Conservation (phyloP, 768 basidiomycete species). For the Crepidotus variabilis region DNA sequence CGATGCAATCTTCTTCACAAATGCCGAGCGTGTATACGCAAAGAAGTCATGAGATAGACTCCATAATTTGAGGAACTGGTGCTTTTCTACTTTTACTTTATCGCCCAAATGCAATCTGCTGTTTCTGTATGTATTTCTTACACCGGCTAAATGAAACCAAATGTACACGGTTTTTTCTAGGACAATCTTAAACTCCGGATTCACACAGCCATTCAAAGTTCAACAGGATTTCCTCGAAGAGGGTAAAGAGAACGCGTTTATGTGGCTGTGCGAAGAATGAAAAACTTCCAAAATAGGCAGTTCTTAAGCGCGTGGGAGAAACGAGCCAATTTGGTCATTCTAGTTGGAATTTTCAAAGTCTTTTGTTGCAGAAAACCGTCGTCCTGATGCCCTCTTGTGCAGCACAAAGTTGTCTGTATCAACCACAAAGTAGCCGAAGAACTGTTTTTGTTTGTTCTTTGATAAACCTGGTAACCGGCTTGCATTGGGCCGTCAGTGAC, state of each 20-base stretch:
- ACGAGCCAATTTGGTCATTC: background rate
- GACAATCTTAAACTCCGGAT: no score
- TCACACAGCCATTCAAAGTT: no score
- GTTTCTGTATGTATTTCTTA: no score
- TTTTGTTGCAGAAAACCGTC: background rate
- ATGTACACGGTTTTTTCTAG: no score
- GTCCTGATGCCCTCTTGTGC: background rate
- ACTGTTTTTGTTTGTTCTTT: slow-evolving; percentile 3
- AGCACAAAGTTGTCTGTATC: background rate
- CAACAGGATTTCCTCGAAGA: no score
- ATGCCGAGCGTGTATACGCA: slow-evolving; percentile 46
- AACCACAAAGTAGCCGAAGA: background rate
- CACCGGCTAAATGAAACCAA: no score
- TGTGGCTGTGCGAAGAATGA: slow-evolving; percentile 1
- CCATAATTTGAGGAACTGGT: no score
- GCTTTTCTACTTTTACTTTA: no score
- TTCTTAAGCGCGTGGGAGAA: slow-evolving; percentile 4
- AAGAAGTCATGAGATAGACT: slow-evolving; percentile 8
- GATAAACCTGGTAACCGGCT: background rate
- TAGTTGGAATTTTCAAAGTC: background rate
- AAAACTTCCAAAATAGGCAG: slow-evolving; percentile 18
- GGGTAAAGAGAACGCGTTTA: background rate
- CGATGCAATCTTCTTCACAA: slow-evolving; percentile 65
- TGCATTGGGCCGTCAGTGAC: slow-evolving; percentile 3
- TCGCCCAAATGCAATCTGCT: no score